Conservation (phyloP, 2,329 filamentous ascomycete genomes). For the Paraphoma chrysanthemicola region DNA sequence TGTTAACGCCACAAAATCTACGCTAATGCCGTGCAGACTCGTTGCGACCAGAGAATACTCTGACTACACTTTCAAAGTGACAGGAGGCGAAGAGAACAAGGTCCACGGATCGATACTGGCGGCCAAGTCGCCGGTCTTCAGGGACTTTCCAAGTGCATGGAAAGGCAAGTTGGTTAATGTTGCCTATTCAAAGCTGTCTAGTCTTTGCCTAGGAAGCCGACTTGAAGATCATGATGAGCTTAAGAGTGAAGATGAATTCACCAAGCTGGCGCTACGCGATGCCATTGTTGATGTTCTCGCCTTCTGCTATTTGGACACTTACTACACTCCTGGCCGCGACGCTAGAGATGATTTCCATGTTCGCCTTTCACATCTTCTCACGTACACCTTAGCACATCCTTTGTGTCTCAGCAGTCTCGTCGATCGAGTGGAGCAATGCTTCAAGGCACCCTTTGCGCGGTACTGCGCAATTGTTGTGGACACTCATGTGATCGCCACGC, state of each 20-base stretch:
- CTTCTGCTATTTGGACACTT: not conserved
- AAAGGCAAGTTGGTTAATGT: not conserved
- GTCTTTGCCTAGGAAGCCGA: not conserved
- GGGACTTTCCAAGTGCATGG: not conserved
- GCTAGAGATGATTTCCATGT: not conserved
- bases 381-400: not conserved
- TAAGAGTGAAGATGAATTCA: not conserved
- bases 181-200: too few species aligned
- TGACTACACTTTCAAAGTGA: conserved; percentile 1
- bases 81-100: not conserved
- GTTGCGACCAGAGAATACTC: not conserved
- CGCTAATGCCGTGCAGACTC: not conserved
- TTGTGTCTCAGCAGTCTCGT: not conserved
- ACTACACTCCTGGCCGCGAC: not conserved
- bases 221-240: not conserved
- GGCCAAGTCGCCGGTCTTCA: not conserved
- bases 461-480: not conserved
- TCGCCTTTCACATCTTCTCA: not conserved
- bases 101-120: not conserved
- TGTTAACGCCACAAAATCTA: not conserved
- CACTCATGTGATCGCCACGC: not conserved
- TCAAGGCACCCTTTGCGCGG: not conserved
- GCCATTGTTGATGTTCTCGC: not conserved
- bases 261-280: not conserved
- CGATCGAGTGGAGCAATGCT: not conserved